These are phyloP conservation scores for Serendipita sp. DNA, from an alignment of 768 basidiomycete genomes.

Conservation along the genomic window DNA sequence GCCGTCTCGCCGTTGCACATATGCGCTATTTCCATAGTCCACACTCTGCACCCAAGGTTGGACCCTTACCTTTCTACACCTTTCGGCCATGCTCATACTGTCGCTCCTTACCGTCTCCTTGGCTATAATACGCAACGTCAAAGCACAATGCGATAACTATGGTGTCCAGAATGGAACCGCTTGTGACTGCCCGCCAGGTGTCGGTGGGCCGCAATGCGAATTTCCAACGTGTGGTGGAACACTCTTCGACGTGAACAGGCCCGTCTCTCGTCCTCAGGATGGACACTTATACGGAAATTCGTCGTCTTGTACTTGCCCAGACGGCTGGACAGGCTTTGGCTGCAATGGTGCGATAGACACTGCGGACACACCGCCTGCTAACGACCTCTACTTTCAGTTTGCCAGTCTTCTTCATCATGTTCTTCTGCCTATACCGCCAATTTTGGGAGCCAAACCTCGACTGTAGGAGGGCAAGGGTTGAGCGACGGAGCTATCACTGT, in stretches of 20 bases:
- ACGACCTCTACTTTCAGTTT: conserved; percentile 30
- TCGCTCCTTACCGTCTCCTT: neutral
- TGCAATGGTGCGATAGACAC: conserved; percentile 32
- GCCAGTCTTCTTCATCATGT: conserved; percentile 50
- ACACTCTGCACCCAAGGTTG: too few relatives aligned
- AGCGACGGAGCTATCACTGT: conserved; percentile 12
- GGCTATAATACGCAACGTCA: neutral
- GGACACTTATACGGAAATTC: conserved; percentile 36
- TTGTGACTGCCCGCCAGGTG: conserved; percentile 71
- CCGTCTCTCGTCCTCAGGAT: conserved; percentile 28
- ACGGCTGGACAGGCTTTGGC: conserved; percentile 60
- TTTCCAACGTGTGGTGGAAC: conserved; percentile 65
- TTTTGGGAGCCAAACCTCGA: conserved; percentile 20
- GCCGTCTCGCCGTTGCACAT: too few relatives aligned
- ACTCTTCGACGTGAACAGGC: conserved; percentile 45
- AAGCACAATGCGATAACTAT: conserved; percentile 48
- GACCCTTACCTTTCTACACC: neutral
- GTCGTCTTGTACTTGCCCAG: conserved; percentile 49
- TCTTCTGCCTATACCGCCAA: conserved; percentile 38
- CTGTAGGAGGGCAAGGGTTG: conserved; percentile 16
- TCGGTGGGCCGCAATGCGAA: conserved; percentile 55
- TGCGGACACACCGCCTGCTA: neutral
- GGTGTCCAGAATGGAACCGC: conserved; percentile 37
- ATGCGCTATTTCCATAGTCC: too few relatives aligned
- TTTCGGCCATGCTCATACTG: neutral